Conservation (phyloP, 2,329 filamentous ascomycete genomes). For the Claviceps digitariae region DNA sequence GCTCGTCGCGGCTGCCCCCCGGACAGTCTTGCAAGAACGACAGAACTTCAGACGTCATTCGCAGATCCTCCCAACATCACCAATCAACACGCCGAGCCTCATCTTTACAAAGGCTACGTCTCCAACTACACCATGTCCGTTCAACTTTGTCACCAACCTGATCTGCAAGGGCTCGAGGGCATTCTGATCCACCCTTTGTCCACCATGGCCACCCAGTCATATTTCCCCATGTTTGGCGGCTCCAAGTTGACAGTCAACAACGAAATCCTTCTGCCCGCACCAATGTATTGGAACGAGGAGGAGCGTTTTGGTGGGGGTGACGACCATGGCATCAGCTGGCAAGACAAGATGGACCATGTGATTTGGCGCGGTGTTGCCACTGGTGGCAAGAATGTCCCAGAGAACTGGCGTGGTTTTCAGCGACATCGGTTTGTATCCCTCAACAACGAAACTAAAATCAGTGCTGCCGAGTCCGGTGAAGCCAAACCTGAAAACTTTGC, state of each 20-base stretch:
- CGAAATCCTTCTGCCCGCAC: conserved; percentile 55
- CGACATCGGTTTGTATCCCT: conserved; percentile 63
- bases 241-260: conserved; percentile 58
- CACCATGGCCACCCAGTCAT: conserved; percentile 38
- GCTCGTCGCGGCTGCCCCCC: conserved; percentile 48
- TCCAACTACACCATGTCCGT: conserved; percentile 47
- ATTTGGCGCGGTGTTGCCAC: conserved; percentile 58
- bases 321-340: conserved; percentile 42
- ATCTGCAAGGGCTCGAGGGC: conserved; percentile 48
- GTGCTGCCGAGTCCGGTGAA: conserved; percentile 29
- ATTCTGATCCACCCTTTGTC: conserved; percentile 49
- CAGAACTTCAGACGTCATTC: conserved; percentile 29
- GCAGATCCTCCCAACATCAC: conserved; percentile 30
- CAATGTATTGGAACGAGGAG: conserved; percentile 55
- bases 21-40: conserved; percentile 43
- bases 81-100: conserved; percentile 29
- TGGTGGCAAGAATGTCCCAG: conserved; percentile 42
- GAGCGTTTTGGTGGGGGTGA: conserved; percentile 45
- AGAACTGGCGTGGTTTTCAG: conserved; percentile 61
- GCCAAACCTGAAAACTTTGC: conserved; percentile 38
- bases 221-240: conserved; percentile 55
- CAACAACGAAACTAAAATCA: conserved; percentile 51
- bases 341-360: conserved; percentile 36
- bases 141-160: conserved; percentile 53
- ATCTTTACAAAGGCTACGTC: conserved; percentile 44